Conservation (phyloP, 2,329 filamentous ascomycete genomes). For the Colletotrichum lindemuthianum region DNA sequence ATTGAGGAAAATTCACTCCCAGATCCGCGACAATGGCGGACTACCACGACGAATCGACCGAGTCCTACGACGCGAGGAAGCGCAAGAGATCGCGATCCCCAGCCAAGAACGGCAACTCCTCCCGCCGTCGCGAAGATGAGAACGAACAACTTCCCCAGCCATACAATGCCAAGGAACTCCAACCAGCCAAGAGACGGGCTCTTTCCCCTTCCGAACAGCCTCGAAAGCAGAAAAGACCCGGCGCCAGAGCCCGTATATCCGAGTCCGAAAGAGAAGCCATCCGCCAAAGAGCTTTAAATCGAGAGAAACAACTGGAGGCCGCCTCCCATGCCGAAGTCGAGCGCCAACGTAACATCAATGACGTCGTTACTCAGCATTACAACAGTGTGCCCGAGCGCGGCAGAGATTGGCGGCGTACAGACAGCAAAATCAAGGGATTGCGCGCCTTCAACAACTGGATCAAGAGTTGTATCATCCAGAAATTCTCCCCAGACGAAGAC, state of each 20-base stretch:
- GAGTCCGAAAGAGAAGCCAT: conserved; percentile 75
- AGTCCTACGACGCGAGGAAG: conserved; percentile 54
- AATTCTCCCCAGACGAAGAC: conserved; percentile 87
- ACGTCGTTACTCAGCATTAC: conserved; percentile 93
- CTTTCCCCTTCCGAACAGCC: conserved; percentile 65
- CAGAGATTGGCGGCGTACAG: conserved; percentile 92
- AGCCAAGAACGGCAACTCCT: conserved; percentile 27
- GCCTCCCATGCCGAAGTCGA: conserved; percentile 50
- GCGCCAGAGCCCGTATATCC: conserved; percentile 73
- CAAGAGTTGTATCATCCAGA: conserved; percentile 97
- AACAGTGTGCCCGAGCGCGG: conserved; percentile 95
- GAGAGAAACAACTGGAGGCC: conserved; percentile 55
- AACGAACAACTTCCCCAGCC: conserved; percentile 64
- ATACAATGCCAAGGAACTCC: conserved; percentile 68
- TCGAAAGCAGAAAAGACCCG: conserved; percentile 76
- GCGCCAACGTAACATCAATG: conserved; percentile 70
- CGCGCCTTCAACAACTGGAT: conserved; percentile 99
- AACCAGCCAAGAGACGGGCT: conserved; percentile 67
- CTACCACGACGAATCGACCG: conserved; percentile 23
- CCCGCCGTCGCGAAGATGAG: conserved; percentile 42
- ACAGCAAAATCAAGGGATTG: conserved; percentile 93
- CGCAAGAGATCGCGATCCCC: conserved; percentile 51
- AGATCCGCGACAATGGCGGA: conserved; percentile 35
- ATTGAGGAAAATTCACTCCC: no score
- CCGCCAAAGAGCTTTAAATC: conserved; percentile 69